phyloP scores from a whole-genome alignment of 805 yeast species.

The Kluyveromyces dobzhanskii region DNA sequence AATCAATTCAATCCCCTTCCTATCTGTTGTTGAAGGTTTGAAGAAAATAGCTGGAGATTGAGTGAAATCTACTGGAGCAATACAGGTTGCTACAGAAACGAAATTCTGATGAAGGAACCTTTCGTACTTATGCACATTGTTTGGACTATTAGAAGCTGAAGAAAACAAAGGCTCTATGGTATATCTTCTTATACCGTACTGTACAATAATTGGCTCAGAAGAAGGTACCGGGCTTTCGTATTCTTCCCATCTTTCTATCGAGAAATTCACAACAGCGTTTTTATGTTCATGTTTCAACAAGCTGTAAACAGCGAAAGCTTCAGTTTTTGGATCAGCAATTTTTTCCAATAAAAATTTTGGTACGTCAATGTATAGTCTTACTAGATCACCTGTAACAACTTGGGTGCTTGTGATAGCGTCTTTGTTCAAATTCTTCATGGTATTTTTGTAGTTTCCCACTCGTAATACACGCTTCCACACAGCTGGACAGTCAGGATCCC shows the following conservation, averaged over 20 bases:
- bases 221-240: slow-evolving; percentile 79
- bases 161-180: slow-evolving; percentile 77
- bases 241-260: slow-evolving; percentile 83
- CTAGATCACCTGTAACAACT: slow-evolving; percentile 55
- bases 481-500: slow-evolving; percentile 64
- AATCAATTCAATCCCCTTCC: slow-evolving; percentile 49
- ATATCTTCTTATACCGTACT: slow-evolving; percentile 89
- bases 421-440: slow-evolving; percentile 60
- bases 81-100: slow-evolving; percentile 70
- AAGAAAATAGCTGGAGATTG: slow-evolving; percentile 80
- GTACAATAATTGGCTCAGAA: slow-evolving; percentile 73
- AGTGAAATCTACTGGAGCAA: slow-evolving; percentile 80
- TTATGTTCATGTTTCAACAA: slow-evolving; percentile 82
- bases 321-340: slow-evolving; percentile 34
- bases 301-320: slow-evolving; percentile 62
- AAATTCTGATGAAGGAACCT: slow-evolving; percentile 75
- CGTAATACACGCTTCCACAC: slow-evolving; percentile 72
- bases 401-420: slow-evolving; percentile 40
- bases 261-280: slow-evolving; percentile 70
- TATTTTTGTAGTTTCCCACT: slow-evolving; percentile 67
- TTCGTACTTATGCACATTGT: slow-evolving; percentile 81
- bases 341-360: slow-evolving; percentile 40
- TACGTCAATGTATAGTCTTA: slow-evolving; percentile 50
- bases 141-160: slow-evolving; percentile 64
- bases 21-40: slow-evolving; percentile 44